Evolutionary conservation across 129 eudicot species (phyloP).

Genomic region (Helichrysum umbraculigerum): DNA sequence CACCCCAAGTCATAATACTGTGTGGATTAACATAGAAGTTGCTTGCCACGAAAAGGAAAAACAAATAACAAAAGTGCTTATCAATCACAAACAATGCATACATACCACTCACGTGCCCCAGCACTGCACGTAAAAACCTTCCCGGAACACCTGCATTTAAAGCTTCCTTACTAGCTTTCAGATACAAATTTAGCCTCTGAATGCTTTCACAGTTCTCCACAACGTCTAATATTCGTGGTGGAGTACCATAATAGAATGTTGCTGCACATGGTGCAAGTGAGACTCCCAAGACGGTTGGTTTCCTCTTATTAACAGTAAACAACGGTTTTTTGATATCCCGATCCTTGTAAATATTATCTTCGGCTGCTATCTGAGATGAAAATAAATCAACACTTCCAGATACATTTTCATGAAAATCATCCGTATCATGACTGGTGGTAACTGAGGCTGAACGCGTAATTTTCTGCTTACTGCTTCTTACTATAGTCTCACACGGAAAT

Average conservation of each 20-base stretch:
- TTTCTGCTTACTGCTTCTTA: constrained; percentile 30
- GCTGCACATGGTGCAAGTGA: constrained; percentile 79
- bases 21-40: too few relatives aligned
- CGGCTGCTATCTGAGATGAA: constrained; percentile 26
- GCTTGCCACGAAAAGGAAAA: too few relatives aligned
- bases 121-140: constrained; percentile 66
- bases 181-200: constrained; percentile 53
- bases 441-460: constrained; percentile 51
- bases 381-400: constrained; percentile 35
- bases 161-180: constrained; percentile 54
- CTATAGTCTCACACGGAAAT: constrained; percentile 32
- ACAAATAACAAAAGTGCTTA: too few relatives aligned
- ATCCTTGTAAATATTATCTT: constrained; percentile 22
- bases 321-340: constrained; percentile 32
- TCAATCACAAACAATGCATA: neutral
- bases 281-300: constrained; percentile 31
- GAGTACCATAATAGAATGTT: constrained; percentile 50
- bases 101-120: constrained; percentile 63
- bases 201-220: constrained; percentile 56
- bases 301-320: constrained; percentile 34
- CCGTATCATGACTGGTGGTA: constrained; percentile 30
- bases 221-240: constrained; percentile 39
- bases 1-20: too few relatives aligned
- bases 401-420: constrained; percentile 31
- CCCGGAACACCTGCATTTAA: constrained; percentile 73